These are phyloP conservation scores for Blumeria graminis DNA, from an alignment of 2,329 filamentous ascomycete genomes.

Conservation along the genomic window DNA sequence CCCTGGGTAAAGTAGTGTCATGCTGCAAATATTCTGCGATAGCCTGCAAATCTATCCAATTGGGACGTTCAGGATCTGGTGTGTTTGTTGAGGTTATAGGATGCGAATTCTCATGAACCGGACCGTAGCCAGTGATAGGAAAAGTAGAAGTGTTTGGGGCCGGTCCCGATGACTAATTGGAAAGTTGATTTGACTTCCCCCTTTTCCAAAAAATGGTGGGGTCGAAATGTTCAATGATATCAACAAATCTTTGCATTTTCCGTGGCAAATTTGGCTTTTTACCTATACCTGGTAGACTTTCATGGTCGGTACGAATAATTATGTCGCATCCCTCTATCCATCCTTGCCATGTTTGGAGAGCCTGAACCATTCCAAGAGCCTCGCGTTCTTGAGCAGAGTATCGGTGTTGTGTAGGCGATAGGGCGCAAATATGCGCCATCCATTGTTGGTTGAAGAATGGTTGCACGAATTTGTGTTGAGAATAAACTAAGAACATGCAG, in stretches of 20 bases:
- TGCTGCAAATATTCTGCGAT: neutral
- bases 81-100: neutral
- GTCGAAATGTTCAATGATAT: constrained; percentile 1
- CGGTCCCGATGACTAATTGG: neutral
- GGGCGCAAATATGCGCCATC: neutral
- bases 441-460: neutral
- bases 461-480: neutral
- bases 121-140: neutral
- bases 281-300: neutral
- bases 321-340: neutral
- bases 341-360: neutral
- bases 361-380: neutral
- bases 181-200: neutral
- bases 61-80: neutral
- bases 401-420: neutral
- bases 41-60: neutral
- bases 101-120: neutral
- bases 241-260: neutral
- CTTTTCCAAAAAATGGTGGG: neutral
- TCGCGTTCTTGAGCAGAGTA: neutral
- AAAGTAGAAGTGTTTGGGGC: neutral
- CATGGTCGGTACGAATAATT: neutral
- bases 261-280: neutral
- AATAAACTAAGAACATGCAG: too few species aligned
- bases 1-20: neutral